A percentile compares a stretch with the other conserved stretches of the same genome.
These are phyloP conservation scores for Coniochaeta sp. DNA, from an alignment of 2,329 filamentous ascomycete genomes.

Conservation along the genomic window DNA sequence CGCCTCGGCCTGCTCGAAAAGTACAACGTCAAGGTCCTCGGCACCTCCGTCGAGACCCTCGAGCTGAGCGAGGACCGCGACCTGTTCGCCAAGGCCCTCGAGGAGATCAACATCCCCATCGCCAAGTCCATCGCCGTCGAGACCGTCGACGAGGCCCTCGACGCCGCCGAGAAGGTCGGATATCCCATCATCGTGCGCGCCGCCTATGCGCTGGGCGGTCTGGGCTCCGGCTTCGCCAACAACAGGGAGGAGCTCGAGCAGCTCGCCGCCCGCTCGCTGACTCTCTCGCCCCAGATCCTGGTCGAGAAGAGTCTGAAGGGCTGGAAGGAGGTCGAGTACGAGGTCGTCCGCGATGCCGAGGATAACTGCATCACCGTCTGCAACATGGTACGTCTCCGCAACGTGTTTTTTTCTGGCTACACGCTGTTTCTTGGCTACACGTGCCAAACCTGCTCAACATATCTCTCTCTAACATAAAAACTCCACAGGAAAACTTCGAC, in stretches of 20 bases:
- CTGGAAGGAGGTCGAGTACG: slow-evolving; percentile 99
- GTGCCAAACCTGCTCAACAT: neutral
- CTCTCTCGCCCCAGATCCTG: slow-evolving; percentile 89
- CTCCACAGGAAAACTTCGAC: slow-evolving; percentile 76
- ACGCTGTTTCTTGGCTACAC: neutral
- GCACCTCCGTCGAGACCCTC: slow-evolving; percentile 88
- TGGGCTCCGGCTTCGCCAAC: slow-evolving; percentile 93
- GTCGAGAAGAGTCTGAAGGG: slow-evolving; percentile 98
- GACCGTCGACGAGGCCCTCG: slow-evolving; percentile 85
- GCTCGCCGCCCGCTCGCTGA: slow-evolving; percentile 85
- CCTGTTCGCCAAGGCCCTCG: slow-evolving; percentile 88
- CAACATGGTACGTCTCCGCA: slow-evolving; percentile 62
- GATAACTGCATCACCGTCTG: slow-evolving; percentile 99
- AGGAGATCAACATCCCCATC: slow-evolving; percentile 96
- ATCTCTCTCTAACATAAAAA: too few species aligned
- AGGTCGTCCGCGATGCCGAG: slow-evolving; percentile 91
- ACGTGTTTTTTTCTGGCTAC: neutral
- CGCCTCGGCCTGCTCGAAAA: slow-evolving; percentile 91
- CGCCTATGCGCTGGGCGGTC: slow-evolving; percentile 90
- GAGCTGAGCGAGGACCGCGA: slow-evolving; percentile 95
- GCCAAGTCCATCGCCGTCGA: slow-evolving; percentile 90
- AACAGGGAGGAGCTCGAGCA: slow-evolving; percentile 91
- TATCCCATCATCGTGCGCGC: slow-evolving; percentile 98
- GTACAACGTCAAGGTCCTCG: slow-evolving; percentile 90
- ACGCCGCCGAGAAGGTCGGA: slow-evolving; percentile 77